Conservation (phyloP, 2,329 filamentous ascomycete genomes). For the Alternaria triticimaculans region DNA sequence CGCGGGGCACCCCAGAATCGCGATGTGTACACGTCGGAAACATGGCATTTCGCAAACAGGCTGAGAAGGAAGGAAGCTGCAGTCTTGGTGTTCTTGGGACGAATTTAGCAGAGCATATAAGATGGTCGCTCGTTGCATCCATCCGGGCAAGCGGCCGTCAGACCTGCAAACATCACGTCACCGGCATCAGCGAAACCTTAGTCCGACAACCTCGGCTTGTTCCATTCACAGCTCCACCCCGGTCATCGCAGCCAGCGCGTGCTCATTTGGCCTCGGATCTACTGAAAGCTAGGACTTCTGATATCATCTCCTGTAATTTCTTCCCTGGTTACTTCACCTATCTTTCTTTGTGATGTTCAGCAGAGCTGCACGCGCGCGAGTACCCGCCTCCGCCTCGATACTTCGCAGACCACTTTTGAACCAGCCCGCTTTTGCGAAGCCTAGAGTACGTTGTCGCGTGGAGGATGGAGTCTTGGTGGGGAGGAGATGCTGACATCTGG, state of each 20-base stretch:
- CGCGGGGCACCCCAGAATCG: slow-evolving; percentile 10
- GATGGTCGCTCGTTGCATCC: background rate
- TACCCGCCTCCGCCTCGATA: slow-evolving; percentile 47
- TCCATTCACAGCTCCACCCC: slow-evolving; percentile 19
- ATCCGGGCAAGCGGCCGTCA: slow-evolving; percentile 17
- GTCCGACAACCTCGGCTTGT: slow-evolving; percentile 14
- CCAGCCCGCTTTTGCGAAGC: slow-evolving; percentile 26
- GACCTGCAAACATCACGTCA: slow-evolving; percentile 9
- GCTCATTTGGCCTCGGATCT: slow-evolving; percentile 31
- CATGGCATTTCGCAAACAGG: background rate
- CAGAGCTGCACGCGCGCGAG: slow-evolving; percentile 49
- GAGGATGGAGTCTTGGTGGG: background rate
- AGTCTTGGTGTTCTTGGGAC: background rate
- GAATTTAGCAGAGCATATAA: background rate
- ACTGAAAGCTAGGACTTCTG: slow-evolving; percentile 21
- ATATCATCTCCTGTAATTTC: slow-evolving; percentile 16
- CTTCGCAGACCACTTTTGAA: slow-evolving; percentile 42
- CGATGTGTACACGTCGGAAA: background rate
- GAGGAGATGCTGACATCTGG: slow-evolving; percentile 13
- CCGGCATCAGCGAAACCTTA: slow-evolving; percentile 19
- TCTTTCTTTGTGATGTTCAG: slow-evolving; percentile 47
- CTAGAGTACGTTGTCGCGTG: slow-evolving; percentile 36
- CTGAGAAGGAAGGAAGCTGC: background rate
- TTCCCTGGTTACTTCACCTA: slow-evolving; percentile 9
- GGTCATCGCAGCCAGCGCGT: slow-evolving; percentile 27